Evolutionary conservation across 495 filamentous ascomycete genomes (phyloP).

Genomic region (Aspergillus sclerotioniger): DNA sequence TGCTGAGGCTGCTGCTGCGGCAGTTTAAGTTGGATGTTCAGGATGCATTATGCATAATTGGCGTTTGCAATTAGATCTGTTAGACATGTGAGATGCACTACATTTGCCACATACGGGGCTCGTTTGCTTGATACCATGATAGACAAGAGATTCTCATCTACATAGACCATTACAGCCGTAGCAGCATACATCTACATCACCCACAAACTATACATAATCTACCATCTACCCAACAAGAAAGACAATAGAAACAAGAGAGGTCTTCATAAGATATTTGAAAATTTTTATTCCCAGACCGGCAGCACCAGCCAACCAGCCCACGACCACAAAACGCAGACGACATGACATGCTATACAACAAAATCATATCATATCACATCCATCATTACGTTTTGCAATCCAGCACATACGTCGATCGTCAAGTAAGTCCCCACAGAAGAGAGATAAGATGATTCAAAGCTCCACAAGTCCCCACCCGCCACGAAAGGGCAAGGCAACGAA

Average conservation of each 20-base stretch:
- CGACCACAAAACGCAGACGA: not conserved
- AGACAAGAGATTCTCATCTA: no score
- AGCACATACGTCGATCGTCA: not conserved
- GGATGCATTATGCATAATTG: not conserved
- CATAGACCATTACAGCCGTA: no score
- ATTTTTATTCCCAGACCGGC: constrained; percentile 4
- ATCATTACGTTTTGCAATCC: not conserved
- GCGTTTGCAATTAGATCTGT: no score
- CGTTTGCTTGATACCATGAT: no score
- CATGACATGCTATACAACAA: no score
- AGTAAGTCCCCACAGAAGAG: not conserved
- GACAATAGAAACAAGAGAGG: not conserved
- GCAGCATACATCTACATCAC: no score
- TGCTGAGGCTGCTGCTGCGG: constrained; percentile 71
- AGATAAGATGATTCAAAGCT: not conserved
- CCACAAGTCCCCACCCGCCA: not conserved
- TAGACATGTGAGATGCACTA: no score
- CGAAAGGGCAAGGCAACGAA: not conserved
- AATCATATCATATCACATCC: not conserved
- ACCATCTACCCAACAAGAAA: no score
- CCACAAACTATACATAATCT: no score
- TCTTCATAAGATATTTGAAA: not conserved
- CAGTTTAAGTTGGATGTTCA: constrained; percentile 58
- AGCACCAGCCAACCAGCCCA: constrained; percentile 8
- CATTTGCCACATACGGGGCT: no score